Evolutionary conservation across 192 early-diverging fungal species (phyloP), one percentile per base, ranked within the genome.

Genomic region (Coemansia sp.): DNA sequence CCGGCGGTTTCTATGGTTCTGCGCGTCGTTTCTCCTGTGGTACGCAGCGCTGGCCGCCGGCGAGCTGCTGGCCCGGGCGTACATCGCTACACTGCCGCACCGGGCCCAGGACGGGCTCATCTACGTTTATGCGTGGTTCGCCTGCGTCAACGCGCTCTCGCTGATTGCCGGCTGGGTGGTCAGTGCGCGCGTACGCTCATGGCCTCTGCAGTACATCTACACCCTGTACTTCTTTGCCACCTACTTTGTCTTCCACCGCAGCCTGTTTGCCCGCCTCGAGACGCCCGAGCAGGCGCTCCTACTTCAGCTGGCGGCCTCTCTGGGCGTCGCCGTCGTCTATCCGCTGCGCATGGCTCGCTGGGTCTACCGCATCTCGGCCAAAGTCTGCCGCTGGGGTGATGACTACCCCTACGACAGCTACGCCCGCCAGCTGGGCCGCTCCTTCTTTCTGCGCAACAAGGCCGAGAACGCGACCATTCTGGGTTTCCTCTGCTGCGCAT

Each of bases 211-310:
- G 36, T 83, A 78, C 38, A 76, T 81, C 23, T 88, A 85, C 58
- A 81, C 82, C 44, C 66, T 86, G 40, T 88, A 88, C 47, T 88
- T 85, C 41, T 86, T 83, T 55, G 85, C 85, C 78, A 82, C 84
- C 17, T 88, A 88, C 52, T 88, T 86, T 49, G 85, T 88, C 44
- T 88, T 88, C 53, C 86, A 88, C 60, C 77, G 86, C 37, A 88
- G 84, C 44, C 50, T 88, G 40, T 88, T 88, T 63, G 84, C 82
- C 14, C 76, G 84, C 1, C 61, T 88, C 28, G 80, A 84, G 44
- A 80, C 81, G 3, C 74, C 74, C 12, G 78, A 84, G 31, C 84
- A 85, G 42, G 83, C 84, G 30, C 53, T 83, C 16, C 49, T 76
- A 14, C 67, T 88, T 36, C 86, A 88, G 54, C 49, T 83, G 28